These are phyloP conservation scores for Vitis riparia DNA, from an alignment of 164 flowering plant species.

Conservation along the genomic window DNA sequence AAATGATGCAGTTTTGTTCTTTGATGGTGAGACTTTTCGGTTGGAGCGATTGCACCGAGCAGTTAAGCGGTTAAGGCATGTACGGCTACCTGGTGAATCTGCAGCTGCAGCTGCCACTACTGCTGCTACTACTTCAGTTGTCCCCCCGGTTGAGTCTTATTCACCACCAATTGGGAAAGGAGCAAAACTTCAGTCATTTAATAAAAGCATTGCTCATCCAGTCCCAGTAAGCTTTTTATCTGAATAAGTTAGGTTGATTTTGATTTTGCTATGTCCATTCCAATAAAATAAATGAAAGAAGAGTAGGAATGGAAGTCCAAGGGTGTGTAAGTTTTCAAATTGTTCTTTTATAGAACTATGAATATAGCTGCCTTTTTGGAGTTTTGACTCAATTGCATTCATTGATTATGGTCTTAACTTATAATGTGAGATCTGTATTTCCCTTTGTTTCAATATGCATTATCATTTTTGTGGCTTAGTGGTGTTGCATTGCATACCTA, in stretches of 20 bases:
- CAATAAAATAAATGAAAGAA: background rate
- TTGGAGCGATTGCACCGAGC: slow-evolving; percentile 77
- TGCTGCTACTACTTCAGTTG: slow-evolving; percentile 19
- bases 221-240: slow-evolving; percentile 38
- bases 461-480: too few species aligned
- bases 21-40: slow-evolving; percentile 70
- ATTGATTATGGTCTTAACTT: too few species aligned
- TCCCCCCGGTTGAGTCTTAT: slow-evolving; percentile 32
- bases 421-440: too few species aligned
- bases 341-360: too few species aligned
- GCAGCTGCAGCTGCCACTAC: slow-evolving; percentile 30
- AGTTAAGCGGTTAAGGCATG: slow-evolving; percentile 75
- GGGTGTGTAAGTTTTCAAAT: too few species aligned
- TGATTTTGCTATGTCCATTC: background rate
- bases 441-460: too few species aligned
- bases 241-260: too few species aligned
- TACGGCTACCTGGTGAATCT: slow-evolving; percentile 61
- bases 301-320: too few species aligned
- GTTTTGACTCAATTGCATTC: too few species aligned
- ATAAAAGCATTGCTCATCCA: slow-evolving; percentile 29
- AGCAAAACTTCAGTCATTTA: slow-evolving; percentile 37
- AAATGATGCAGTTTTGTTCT: slow-evolving; percentile 80
- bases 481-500: too few species aligned
- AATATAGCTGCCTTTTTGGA: too few species aligned
- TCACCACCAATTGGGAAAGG: slow-evolving; percentile 50